Percentiles rank a stretch among this genome's conserved stretches.
Conservation (phyloP, 257 asterid species). For the Penstemon eatonii region DNA sequence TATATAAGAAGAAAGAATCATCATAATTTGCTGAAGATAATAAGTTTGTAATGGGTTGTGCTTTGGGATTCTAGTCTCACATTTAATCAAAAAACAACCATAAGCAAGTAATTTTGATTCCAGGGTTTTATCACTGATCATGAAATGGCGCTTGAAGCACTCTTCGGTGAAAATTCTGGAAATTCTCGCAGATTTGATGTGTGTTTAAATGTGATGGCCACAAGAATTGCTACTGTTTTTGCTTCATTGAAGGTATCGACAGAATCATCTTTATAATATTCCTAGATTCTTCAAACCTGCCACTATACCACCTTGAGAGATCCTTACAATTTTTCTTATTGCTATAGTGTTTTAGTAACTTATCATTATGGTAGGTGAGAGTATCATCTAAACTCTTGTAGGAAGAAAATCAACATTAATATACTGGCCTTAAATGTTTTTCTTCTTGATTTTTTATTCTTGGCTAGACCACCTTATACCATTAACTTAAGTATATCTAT, state of each 20-base stretch:
- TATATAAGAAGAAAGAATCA: slow-evolving; percentile 14
- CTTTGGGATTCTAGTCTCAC: not conserved
- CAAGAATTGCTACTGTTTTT: slow-evolving; percentile 86
- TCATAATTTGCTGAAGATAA: not conserved
- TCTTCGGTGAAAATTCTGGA: slow-evolving; percentile 68
- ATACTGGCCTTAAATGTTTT: too few species aligned
- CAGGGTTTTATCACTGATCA: slow-evolving; percentile 95
- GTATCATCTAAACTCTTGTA: slow-evolving; percentile 4
- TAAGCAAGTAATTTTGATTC: slow-evolving; percentile 26
- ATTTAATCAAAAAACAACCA: not conserved
- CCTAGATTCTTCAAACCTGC: slow-evolving; percentile 11
- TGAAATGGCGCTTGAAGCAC: slow-evolving; percentile 85
- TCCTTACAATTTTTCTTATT: not conserved
- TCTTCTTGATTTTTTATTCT: too few species aligned
- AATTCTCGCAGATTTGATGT: slow-evolving; percentile 56
- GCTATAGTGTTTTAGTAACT: not conserved
- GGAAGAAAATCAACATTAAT: not conserved
- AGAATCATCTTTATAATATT: slow-evolving; percentile 15
- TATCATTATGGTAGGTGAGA: not conserved
- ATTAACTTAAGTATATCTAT: too few species aligned
- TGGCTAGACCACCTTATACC: too few species aligned
- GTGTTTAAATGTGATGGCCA: slow-evolving; percentile 76
- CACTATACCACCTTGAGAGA: slow-evolving; percentile 1
- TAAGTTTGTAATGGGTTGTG: not conserved
- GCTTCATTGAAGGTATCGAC: slow-evolving; percentile 88